Evolutionary conservation across 1,139 yeast genomes (phyloP).

Genomic region (Kodamaea sp.): DNA sequence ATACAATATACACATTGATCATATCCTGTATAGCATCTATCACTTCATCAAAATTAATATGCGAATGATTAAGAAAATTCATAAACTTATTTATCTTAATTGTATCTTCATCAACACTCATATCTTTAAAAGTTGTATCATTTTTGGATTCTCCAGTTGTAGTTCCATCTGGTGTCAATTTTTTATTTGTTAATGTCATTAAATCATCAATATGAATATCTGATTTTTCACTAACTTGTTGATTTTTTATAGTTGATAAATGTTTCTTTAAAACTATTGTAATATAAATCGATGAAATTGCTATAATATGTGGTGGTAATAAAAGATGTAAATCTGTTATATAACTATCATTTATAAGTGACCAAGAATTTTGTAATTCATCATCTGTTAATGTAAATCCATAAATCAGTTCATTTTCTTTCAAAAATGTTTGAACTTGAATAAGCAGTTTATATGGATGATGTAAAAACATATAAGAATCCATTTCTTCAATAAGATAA

Average conservation of each 20-base stretch:
- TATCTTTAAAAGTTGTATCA: slow-evolving; percentile 22
- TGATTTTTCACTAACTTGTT: slow-evolving; percentile 7
- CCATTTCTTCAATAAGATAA: slow-evolving; percentile 85
- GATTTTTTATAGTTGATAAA: slow-evolving; percentile 19
- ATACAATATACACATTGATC: slow-evolving; percentile 70
- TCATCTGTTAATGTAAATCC: slow-evolving; percentile 51
- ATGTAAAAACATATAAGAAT: slow-evolving; percentile 73
- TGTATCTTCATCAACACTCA: slow-evolving; percentile 37
- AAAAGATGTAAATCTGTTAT: slow-evolving; percentile 80
- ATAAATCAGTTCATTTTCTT: slow-evolving; percentile 21
- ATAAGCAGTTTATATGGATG: slow-evolving; percentile 82
- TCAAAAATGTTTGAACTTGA: slow-evolving; percentile 52
- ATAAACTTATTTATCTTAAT: slow-evolving; percentile 52
- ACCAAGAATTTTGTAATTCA: slow-evolving; percentile 85
- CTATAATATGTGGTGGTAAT: slow-evolving; percentile 89
- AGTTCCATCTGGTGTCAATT: slow-evolving; percentile 1
- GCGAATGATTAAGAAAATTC: slow-evolving; percentile 67
- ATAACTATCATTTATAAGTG: slow-evolving; percentile 83
- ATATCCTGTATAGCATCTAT: slow-evolving; percentile 81
- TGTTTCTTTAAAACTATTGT: slow-evolving; percentile 58
- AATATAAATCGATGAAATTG: slow-evolving; percentile 74
- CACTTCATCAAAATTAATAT: slow-evolving; percentile 70
- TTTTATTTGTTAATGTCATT: slow-evolving; percentile 24
- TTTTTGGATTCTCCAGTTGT: slow-evolving; percentile 1
- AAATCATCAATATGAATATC: slow-evolving; percentile 40